Base-by-base conservation (phyloP, 2,329 filamentous ascomycete species). In the Periconia macrospinosa region DNA sequence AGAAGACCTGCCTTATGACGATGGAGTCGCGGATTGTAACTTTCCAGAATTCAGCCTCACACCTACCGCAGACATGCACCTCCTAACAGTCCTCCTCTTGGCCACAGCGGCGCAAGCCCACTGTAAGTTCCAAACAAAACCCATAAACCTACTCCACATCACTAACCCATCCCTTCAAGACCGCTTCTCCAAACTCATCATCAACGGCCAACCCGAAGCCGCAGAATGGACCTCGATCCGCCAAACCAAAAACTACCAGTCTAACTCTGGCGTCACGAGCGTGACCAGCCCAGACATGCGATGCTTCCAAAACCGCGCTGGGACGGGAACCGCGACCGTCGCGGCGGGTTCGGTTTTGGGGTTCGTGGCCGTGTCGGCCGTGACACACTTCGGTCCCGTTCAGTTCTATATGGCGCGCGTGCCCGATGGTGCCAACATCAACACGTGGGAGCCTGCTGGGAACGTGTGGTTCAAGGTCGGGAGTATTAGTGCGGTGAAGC, bases 401-500 rank as follows among this genome's bases (percentile, higher is more conserved):
- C 70, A 83, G 57, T 81, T 81, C 1, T 84, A 84, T 62, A 75
- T 84, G 53, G 83, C 82, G 60, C 83, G 81, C 63, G 81, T 68
- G 15, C 69, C 69, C 2, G 61, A 62, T 27, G 54, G 53, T 30
- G 57, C 57, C 11, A 54, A 66, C 42, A 59, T 67, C 17, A 65
- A 66, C 37, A 63, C 62, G 2, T 71, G 67, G 67, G 63, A 68
- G 42, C 54, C 61, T 2, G 30, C 55, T 10, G 69, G 67, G 0
- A 67, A 66, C 42, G 66, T 72, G 7, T 72, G 69, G 68, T 71
- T 71, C 55, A 72, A 70, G 43, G 63, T 56, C 2, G 61, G 55
- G 14, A 60, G 58, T 41, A 65, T 68, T 13, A 59, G 56, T 47
- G 63, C 67, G 9, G 55, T 59, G 30, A 37, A 37, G 23, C 47